phyloP scores from a whole-genome alignment of 139 green algal species.

The Haematococcus sp. region DNA sequence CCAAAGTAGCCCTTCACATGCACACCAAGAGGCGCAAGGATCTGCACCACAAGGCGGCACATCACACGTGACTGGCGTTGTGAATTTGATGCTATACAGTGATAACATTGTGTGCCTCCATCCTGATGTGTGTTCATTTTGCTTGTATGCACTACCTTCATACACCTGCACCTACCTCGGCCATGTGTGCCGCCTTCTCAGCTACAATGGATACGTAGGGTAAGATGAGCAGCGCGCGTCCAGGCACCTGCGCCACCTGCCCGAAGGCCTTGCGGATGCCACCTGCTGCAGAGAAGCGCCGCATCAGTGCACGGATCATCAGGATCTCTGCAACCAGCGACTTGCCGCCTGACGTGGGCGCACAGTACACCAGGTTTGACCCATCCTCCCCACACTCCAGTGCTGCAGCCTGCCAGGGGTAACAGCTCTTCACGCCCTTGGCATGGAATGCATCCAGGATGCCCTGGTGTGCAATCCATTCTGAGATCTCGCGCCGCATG shows the following conservation, averaged over 20 bases:
- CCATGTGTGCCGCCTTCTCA: constrained; percentile 63
- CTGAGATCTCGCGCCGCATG: constrained; percentile 23
- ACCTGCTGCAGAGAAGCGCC: background rate
- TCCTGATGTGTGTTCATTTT: too few relatives aligned
- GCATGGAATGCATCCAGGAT: constrained; percentile 42
- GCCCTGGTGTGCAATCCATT: constrained; percentile 48
- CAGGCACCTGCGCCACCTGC: background rate
- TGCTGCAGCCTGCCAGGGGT: constrained; percentile 73
- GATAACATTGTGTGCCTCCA: too few relatives aligned
- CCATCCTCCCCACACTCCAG: constrained; percentile 60
- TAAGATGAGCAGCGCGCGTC: constrained; percentile 56
- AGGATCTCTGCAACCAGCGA: constrained; percentile 84
- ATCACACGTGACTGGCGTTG: too few relatives aligned
- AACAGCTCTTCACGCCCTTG: constrained; percentile 58
- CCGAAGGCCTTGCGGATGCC: too few relatives aligned
- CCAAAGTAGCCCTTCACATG: constrained; percentile 52
- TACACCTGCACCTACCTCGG: constrained; percentile 14
- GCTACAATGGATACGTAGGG: constrained; percentile 65
- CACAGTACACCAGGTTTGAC: constrained; percentile 81
- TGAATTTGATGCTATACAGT: too few relatives aligned
- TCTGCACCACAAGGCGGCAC: constrained; percentile 1
- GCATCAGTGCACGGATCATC: constrained; percentile 62
- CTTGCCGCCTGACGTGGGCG: constrained; percentile 86
- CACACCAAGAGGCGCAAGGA: constrained; percentile 32
- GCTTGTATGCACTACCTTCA: too few relatives aligned